Percentiles rank a stretch among this genome's conserved stretches.
Conservation (phyloP, 1,139 yeast genomes). For the Zygosaccharomyces sapae region DNA sequence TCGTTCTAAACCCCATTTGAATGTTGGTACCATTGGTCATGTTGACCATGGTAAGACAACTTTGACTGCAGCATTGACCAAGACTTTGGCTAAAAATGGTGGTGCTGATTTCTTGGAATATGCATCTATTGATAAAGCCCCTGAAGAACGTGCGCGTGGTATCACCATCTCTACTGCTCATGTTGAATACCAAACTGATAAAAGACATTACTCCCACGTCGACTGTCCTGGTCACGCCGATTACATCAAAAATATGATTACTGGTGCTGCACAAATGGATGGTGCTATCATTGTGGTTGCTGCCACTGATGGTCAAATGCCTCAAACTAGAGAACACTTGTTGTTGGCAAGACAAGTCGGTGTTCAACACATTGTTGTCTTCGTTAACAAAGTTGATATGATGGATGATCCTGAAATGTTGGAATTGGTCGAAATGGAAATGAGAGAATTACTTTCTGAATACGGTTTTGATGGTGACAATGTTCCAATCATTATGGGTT, state of each 20-base stretch:
- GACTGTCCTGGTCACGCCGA: conserved; percentile 99
- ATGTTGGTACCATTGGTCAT: conserved; percentile 93
- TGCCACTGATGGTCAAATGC: conserved; percentile 99
- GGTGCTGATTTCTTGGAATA: conserved; percentile 94
- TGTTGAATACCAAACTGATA: conserved; percentile 89
- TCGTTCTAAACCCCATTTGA: conserved; percentile 93
- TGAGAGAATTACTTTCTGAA: conserved; percentile 88
- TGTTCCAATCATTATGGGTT: conserved; percentile 97
- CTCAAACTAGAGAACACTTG: conserved; percentile 98
- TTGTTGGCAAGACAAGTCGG: conserved; percentile 99
- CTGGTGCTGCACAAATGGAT: conserved; percentile 99
- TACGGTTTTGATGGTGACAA: conserved; percentile 98
- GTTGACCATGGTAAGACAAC: conserved; percentile 99
- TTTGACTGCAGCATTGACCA: conserved; percentile 96
- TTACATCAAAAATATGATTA: conserved; percentile 97
- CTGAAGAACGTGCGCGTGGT: conserved; percentile 99
- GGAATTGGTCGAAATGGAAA: conserved; percentile 99
- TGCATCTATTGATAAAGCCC: conserved; percentile 93
- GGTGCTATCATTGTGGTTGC: conserved; percentile 99
- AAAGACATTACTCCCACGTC: conserved; percentile 94
- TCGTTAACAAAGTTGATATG: conserved; percentile 96
- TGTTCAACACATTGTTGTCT: conserved; percentile 94
- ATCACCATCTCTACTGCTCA: conserved; percentile 97
- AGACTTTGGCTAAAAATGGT: conserved; percentile 81
- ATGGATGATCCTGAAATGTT: conserved; percentile 98